Evolutionary conservation across 345 rosid genomes (phyloP).

Genomic region (Camelina hispida): DNA sequence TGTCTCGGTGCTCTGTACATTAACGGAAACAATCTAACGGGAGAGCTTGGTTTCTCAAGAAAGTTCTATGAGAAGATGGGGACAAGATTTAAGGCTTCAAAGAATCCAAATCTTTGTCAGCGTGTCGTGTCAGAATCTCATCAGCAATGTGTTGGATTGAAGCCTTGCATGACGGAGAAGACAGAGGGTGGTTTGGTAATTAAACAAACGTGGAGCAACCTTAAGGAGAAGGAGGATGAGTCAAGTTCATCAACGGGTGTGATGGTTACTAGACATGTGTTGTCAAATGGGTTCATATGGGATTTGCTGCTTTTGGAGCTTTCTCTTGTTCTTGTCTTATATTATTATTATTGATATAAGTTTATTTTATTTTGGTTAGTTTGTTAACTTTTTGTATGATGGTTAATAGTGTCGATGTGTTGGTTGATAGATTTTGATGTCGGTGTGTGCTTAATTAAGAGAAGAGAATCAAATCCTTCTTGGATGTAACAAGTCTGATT

Average conservation of each 20-base stretch:
- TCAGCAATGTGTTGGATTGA: slow-evolving; percentile 30
- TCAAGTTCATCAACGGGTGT: slow-evolving; percentile 40
- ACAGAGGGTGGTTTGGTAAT: slow-evolving; percentile 38
- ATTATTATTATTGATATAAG: slow-evolving; percentile 12
- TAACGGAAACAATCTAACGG: slow-evolving; percentile 82
- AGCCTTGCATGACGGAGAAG: slow-evolving; percentile 29
- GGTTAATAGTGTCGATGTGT: slow-evolving; percentile 31
- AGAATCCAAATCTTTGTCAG: slow-evolving; percentile 77
- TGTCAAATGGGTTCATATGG: slow-evolving; percentile 39
- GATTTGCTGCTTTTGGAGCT: slow-evolving; percentile 38
- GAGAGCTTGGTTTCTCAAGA: slow-evolving; percentile 68
- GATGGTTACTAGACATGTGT: slow-evolving; percentile 38
- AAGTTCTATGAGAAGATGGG: slow-evolving; percentile 69
- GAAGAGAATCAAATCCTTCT: slow-evolving; percentile 30
- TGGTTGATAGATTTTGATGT: slow-evolving; percentile 35
- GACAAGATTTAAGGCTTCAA: slow-evolving; percentile 83
- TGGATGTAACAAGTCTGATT: slow-evolving; percentile 31
- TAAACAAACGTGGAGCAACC: slow-evolving; percentile 22
- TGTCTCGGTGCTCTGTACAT: slow-evolving; percentile 65
- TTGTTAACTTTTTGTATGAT: slow-evolving; percentile 7
- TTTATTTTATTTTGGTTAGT: neutral
- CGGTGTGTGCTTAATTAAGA: slow-evolving; percentile 1
- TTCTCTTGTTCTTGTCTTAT: slow-evolving; percentile 16
- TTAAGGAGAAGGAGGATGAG: slow-evolving; percentile 33
- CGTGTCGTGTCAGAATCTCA: slow-evolving; percentile 25